A percentile compares a stretch with the other conserved stretches of the same genome.
These are phyloP conservation scores for Puccinia horiana DNA, from an alignment of 1,284 basidiomycete species.

Conservation along the genomic window DNA sequence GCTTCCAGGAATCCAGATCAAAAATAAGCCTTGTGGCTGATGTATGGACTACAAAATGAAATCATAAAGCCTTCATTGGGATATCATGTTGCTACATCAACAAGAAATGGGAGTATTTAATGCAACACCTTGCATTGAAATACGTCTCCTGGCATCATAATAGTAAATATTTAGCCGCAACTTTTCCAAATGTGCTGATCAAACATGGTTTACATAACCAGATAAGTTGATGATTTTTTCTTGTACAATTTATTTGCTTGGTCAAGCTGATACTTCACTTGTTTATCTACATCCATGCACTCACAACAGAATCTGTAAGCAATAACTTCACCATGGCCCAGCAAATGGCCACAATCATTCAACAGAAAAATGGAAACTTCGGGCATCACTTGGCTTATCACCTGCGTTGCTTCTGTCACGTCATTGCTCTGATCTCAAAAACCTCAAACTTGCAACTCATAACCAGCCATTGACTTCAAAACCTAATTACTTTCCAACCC, in stretches of 20 bases:
- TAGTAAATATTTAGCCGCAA: background rate
- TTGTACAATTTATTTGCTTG: background rate
- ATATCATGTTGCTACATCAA: background rate
- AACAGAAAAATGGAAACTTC: background rate
- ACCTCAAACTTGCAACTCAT: background rate
- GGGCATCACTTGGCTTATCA: background rate
- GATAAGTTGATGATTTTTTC: background rate
- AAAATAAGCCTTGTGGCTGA: too few species aligned
- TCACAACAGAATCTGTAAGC: background rate
- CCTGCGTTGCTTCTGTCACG: background rate
- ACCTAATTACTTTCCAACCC: background rate
- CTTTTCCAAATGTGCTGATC: background rate
- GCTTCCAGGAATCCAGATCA: too few species aligned
- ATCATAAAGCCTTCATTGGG: background rate
- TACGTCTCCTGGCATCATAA: constrained; percentile 14
- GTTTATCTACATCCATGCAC: background rate
- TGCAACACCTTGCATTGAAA: background rate
- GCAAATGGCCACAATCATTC: background rate
- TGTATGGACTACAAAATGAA: background rate
- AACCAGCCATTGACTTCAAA: background rate
- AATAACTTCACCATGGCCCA: too few species aligned
- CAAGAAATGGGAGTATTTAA: background rate
- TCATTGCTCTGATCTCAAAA: background rate
- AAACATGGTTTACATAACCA: background rate
- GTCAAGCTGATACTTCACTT: too few species aligned